Evolutionary conservation across 2,329 filamentous ascomycete species (phyloP).

Genomic region (Dendrostoma leiphaemia): DNA sequence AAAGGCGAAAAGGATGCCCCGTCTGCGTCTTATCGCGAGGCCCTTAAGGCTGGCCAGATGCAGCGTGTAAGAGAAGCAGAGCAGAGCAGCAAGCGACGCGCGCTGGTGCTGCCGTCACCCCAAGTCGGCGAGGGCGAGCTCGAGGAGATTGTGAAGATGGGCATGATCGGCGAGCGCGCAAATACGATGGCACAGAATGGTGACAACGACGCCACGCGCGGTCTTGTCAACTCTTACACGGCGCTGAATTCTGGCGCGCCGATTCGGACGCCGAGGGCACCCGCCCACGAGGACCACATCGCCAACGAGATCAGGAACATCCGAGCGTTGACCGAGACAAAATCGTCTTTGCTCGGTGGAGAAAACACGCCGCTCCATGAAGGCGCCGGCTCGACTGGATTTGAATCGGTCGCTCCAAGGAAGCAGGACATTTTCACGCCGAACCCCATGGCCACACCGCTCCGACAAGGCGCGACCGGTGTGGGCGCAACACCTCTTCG

Average conservation of each 20-base stretch:
- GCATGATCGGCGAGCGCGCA: slow-evolving; percentile 86
- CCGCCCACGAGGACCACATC: slow-evolving; percentile 90
- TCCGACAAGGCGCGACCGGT: slow-evolving; percentile 62
- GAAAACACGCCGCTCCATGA: slow-evolving; percentile 90
- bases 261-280: slow-evolving; percentile 87
- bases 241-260: slow-evolving; percentile 78
- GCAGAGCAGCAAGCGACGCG: slow-evolving; percentile 87
- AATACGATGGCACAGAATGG: slow-evolving; percentile 71
- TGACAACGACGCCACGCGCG: slow-evolving; percentile 81
- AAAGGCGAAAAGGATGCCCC: slow-evolving; percentile 83
- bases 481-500: slow-evolving; percentile 66
- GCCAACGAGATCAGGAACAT: slow-evolving; percentile 97
- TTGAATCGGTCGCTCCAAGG: slow-evolving; percentile 79
- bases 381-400: slow-evolving; percentile 78
- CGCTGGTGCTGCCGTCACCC: slow-evolving; percentile 79
- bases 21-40: slow-evolving; percentile 79
- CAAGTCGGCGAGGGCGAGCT: slow-evolving; percentile 92
- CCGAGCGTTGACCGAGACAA: slow-evolving; percentile 84
- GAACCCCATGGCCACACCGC: slow-evolving; percentile 90
- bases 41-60: slow-evolving; percentile 88
- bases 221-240: slow-evolving; percentile 83
- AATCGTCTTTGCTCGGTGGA: slow-evolving; percentile 88
- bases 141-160: slow-evolving; percentile 99
- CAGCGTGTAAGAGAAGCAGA: slow-evolving; percentile 95
- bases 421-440: slow-evolving; percentile 84